Conservation (phyloP, 371 early-diverging fungal genomes). For the Mucor lusitanicus region DNA sequence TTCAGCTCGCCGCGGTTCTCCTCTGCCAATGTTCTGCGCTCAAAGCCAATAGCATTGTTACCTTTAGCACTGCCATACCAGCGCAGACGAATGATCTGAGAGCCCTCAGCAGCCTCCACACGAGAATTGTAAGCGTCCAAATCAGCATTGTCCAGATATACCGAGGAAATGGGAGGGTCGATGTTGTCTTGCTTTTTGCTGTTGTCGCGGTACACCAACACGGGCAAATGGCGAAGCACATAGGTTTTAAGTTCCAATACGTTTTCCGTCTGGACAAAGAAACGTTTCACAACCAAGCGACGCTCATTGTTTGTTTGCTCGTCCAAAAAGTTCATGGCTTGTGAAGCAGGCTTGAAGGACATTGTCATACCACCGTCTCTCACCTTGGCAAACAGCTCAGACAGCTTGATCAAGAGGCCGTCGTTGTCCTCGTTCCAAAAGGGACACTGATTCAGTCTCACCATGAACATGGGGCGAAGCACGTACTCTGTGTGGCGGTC, state of each 20-base stretch:
- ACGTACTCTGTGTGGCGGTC: conserved; percentile 93
- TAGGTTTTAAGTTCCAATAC: conserved; percentile 93
- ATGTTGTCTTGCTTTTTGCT: conserved; percentile 65
- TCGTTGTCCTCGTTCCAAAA: conserved; percentile 95
- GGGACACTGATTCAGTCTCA: conserved; percentile 82
- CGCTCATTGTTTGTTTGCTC: conserved; percentile 2
- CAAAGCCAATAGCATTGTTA: conserved; percentile 81
- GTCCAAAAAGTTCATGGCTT: conserved; percentile 1
- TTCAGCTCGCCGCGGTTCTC: conserved; percentile 98
- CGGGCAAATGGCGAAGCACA: conserved; percentile 95
- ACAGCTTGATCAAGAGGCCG: conserved; percentile 83
- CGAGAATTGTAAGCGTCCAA: conserved; percentile 93
- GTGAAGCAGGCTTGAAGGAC: conserved; percentile 44
- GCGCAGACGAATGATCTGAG: conserved; percentile 90
- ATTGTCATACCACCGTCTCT: conserved; percentile 77
- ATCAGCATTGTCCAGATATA: conserved; percentile 94
- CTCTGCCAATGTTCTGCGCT: conserved; percentile 97
- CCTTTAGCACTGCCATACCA: conserved; percentile 86
- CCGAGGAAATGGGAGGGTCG: conserved; percentile 92
- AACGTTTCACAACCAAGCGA: conserved; percentile 62
- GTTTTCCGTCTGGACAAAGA: conserved; percentile 98
- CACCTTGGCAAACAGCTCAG: conserved; percentile 86
- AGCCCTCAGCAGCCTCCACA: conserved; percentile 89
- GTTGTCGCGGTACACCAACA: conserved; percentile 85
- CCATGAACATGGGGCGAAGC: conserved; percentile 88